Evolutionary conservation across 305 asterid species (phyloP).

Genomic region (Fraxinus paxiana): DNA sequence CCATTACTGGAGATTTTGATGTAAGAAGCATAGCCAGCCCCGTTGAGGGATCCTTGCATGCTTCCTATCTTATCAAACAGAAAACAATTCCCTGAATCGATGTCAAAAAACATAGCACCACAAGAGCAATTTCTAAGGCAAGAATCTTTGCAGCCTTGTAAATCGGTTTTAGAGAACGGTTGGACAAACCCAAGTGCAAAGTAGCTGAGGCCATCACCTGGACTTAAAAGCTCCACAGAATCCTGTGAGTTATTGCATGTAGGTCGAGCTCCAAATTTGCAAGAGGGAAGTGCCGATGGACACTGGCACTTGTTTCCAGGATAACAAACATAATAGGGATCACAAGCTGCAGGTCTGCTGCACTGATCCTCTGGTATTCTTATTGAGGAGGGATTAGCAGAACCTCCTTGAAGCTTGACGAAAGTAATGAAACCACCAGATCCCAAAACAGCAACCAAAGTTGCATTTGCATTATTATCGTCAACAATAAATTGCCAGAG

Average conservation of each 20-base stretch:
- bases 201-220: slow-evolving; percentile 37
- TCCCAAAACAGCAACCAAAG: slow-evolving; percentile 37
- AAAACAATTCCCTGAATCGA: slow-evolving; percentile 36
- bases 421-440: slow-evolving; percentile 33
- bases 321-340: slow-evolving; percentile 34
- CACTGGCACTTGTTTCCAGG: slow-evolving; percentile 25
- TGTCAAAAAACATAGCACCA: slow-evolving; percentile 40
- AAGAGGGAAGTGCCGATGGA: slow-evolving; percentile 39
- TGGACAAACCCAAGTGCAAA: slow-evolving; percentile 36
- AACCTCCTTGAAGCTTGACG: slow-evolving; percentile 27
- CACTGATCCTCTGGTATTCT: slow-evolving; percentile 42
- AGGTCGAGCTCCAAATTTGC: slow-evolving; percentile 30
- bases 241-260: slow-evolving; percentile 28
- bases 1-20: slow-evolving; percentile 30
- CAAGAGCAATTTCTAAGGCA: slow-evolving; percentile 44
- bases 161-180: slow-evolving; percentile 32
- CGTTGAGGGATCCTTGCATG: slow-evolving; percentile 28
- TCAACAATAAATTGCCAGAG: slow-evolving; percentile 39
- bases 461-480: slow-evolving; percentile 25
- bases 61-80: slow-evolving; percentile 43
- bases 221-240: slow-evolving; percentile 32
- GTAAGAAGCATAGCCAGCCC: slow-evolving; percentile 30
- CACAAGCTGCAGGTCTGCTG: slow-evolving; percentile 45
- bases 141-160: slow-evolving; percentile 37
- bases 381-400: slow-evolving; percentile 12